Evolutionary conservation across 1,139 yeast genomes (phyloP), one percentile per base, ranked within the genome.

Genomic region (Zygosaccharomyces sapae): DNA sequence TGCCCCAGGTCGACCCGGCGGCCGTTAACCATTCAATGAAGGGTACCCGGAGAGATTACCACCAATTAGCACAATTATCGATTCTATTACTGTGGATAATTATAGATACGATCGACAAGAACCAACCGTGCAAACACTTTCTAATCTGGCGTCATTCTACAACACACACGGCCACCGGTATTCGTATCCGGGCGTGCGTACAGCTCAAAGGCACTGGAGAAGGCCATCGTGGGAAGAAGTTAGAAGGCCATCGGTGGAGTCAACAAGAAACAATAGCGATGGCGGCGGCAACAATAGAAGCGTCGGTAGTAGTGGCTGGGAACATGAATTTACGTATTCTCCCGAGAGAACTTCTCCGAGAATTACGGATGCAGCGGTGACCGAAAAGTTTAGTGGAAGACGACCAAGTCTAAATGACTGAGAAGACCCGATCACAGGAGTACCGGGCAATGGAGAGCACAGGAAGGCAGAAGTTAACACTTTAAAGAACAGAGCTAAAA

Each of bases 161-260:
- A 58, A 55, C 29, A 57, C 62, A 8, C 44, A 52, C 22, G 62
- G 61, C 5, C 62, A 57, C 47, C 50, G 54, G 33, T 58, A 59
- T 44, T 52, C 58, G 3, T 59, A 58, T 38, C 62, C 62, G 3
- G 55, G 52, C 18, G 40, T 37, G 8, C 20, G 20, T 10, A 24
- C 40, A 2, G 19, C 27, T 8, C 40, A 37, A 30, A 27, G 40
- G 10, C 31, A 37, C 10, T 37, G 40, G 40, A 37, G 40, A 12
- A 27, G 27, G 31, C 40, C 40, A 5, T 37, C 40, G 30, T 37
- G 40, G 40, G 40, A 37, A 30, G 40, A 37, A 4, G 12, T 30
- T 6, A 37, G 40, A 20, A 24, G 40, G 6, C 10, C 31, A 13
- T 37, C 40, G 20, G 40, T 22, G 6, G 40, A 22, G 30, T 12